Percentiles rank a stretch among this genome's conserved stretches.
Evolutionary conservation across 2,329 filamentous ascomycete genomes (phyloP).

Genomic region (Beauveria scarabaeidicola): DNA sequence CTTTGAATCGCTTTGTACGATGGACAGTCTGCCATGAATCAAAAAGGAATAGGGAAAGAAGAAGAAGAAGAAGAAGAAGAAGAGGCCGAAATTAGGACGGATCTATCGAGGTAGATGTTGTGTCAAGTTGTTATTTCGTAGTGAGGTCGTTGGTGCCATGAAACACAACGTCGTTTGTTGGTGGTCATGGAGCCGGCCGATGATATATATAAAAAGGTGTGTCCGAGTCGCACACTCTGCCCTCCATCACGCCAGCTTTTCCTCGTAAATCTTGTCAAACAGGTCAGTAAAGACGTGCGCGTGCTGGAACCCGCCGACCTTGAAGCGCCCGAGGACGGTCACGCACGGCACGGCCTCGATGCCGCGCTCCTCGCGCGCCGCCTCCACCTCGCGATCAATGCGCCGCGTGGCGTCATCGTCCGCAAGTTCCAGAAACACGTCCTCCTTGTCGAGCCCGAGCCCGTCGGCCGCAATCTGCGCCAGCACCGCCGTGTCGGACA

Average conservation of each 20-base stretch:
- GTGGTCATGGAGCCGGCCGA: too few relatives aligned
- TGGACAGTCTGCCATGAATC: background rate
- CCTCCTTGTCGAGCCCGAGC: conserved; percentile 22
- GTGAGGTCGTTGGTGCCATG: background rate
- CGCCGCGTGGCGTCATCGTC: conserved; percentile 20
- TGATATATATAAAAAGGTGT: too few relatives aligned
- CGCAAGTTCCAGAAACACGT: conserved; percentile 22
- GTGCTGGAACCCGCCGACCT: conserved; percentile 64
- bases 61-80: background rate
- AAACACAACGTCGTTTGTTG: background rate
- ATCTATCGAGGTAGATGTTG: background rate
- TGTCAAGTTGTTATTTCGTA: background rate
- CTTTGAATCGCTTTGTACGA: background rate
- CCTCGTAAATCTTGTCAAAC: conserved; percentile 48
- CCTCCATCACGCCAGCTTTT: conserved; percentile 5
- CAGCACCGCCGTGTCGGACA: conserved; percentile 33
- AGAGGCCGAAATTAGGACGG: background rate
- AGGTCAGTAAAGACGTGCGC: conserved; percentile 54
- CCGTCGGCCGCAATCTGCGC: conserved; percentile 23
- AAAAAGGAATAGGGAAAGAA: background rate
- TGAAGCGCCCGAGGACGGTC: conserved; percentile 58
- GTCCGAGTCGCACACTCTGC: too few relatives aligned
- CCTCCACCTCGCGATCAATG: conserved; percentile 24
- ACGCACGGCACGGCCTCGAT: conserved; percentile 67
- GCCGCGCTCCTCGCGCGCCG: conserved; percentile 20